Base-by-base conservation (phyloP, 2,329 filamentous ascomycete genomes). In the Xylaria sp. region DNA sequence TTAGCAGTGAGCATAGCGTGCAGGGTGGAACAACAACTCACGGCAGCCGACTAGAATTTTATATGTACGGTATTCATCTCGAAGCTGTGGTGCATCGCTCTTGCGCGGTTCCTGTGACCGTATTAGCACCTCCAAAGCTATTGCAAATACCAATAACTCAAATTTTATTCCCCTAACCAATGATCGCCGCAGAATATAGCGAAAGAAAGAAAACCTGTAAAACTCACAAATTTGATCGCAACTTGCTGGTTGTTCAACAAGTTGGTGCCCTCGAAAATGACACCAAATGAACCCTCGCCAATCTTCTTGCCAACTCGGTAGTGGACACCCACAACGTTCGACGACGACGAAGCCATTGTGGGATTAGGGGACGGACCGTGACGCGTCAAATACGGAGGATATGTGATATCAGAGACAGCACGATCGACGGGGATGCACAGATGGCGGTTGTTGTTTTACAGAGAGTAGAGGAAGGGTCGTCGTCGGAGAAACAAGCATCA, bases 301-400 rank as follows among this genome's bases (percentile, higher is more conserved):
- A 99, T 98, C 86, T 99, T 99, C 89, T 98, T 98, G 77, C 96
- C 96, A 74, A 99, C 96, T 74, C 96, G 89, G 83, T 99, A 99
- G 84, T 99, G 96, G 74, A 99, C 96, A 80, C 96, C 96, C 78
- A 98, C 96, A 75, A 99, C 96, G 83, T 98, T 98, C 70, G 94
- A 97, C 72, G 93, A 96, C 68, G 92, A 93, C 72, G 93, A 94
- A 67, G 93, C 90, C 93, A 96, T 96, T 79, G 77, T 79, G 79
- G 64, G 41, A 59, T 60, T 18, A 23, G 20, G 55, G 57, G 58
- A 36, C 55, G 52, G 30, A 23, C 34, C 25, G 58, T 61, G 57
- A 67, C 50, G 57, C 62, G 65, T 65, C 59, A 64, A 58, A 53
- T 63, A 66, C 50, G 69, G 60, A 9, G 70, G 68, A 66, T 63